Evolutionary conservation across 1,139 yeast species (phyloP), one percentile per base, ranked within the genome.

Genomic region (Taphrina confusa): DNA sequence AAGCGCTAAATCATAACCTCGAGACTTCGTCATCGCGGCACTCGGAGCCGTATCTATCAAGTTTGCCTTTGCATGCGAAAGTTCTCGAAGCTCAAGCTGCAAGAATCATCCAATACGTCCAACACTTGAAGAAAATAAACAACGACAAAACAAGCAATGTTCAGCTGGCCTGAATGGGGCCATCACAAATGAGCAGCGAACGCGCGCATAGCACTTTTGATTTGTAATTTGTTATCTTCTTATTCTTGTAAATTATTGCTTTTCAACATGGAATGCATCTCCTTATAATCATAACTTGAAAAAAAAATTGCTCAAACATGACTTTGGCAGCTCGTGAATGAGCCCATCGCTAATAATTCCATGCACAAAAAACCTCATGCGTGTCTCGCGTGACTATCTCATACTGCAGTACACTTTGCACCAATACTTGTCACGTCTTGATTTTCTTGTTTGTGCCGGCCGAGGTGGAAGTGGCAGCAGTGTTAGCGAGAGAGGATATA

Each of bases 401-500:
- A n/a, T n/a, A n/a, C n/a, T n/a, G n/a, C n/a, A n/a, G n/a, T n/a
- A n/a, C n/a, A n/a, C n/a, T n/a, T n/a, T n/a, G n/a, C n/a, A n/a
- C n/a, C 42, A 45, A 9, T 20, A 42, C 30, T 14, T 14, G 31
- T 45, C 37, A 45, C 6, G 50, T 18, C 36, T 45, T 45, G 50
- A 30, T 14, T 25, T 45, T 45, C n/a, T 45, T 45, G 23, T 8
- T n/a, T 22, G 33, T 28, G n/a, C 25, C 42, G 23, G 25, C 42
- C n/a, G 18, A 25, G 9, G 25, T 18, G 4, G 37, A 4, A 18
- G 18, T 33, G 6, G 37, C 37, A n/a, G 25, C 6, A 3, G 23
- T 5, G 25, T 9, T 4, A 6, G 42, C 42, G 8, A 22, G 25
- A 2, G n/a, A 11, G 25, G 8, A 9, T 2, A 6, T 25, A 6